Base-by-base conservation (phyloP, 1,284 basidiomycete genomes). In the Ceratobasidium sp. region DNA sequence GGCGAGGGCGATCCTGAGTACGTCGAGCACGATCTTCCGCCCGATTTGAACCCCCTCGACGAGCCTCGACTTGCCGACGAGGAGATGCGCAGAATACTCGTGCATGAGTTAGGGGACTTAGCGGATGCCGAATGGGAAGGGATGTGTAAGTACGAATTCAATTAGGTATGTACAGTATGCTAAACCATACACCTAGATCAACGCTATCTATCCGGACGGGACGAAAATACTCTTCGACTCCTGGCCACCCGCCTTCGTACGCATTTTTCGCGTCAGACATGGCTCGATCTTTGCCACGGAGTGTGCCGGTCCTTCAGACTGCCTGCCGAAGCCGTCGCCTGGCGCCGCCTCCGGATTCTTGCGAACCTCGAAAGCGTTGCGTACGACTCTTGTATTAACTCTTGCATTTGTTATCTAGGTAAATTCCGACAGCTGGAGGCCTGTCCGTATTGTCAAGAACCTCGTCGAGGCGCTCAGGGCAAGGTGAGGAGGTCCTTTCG, bases 401-500 rank as follows among this genome's bases (percentile, higher is more conserved):
- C 67, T 15, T 68, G 28, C 66, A 57, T 50, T n/a, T 23, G 33
- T 15, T 80, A 54, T 26, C 61, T 78, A 17, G 78, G 79, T 9
- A 68, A 66, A 48, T 76, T 46, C n/a, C 48, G 44, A 28, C 70
- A 69, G 23, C 56, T 48, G 1, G 50, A 40, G 7, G 1, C 7
- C 4, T 81, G 80, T 52, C 69, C 76, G 1, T 80, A 67, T 68
- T 81, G 80, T 61, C 9, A 65, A 12, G 69, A 77, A 52, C 46
- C 78, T 23, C 52, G 79, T 2, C 75, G 57, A 33, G 42, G 42
- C 23, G 20, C 66, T 12, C 20, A 64, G 26, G 59, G 56, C 2
- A 70, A 33, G 33, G 33, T 33, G 33, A 33, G 33, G 33, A 33
- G 33, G 33, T 33, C 33, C 33, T 33, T 33, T 33, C 33, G 33